Evolutionary conservation across 2,329 filamentous ascomycete genomes (phyloP).

Genomic region (Aureobasidium melanogenum): DNA sequence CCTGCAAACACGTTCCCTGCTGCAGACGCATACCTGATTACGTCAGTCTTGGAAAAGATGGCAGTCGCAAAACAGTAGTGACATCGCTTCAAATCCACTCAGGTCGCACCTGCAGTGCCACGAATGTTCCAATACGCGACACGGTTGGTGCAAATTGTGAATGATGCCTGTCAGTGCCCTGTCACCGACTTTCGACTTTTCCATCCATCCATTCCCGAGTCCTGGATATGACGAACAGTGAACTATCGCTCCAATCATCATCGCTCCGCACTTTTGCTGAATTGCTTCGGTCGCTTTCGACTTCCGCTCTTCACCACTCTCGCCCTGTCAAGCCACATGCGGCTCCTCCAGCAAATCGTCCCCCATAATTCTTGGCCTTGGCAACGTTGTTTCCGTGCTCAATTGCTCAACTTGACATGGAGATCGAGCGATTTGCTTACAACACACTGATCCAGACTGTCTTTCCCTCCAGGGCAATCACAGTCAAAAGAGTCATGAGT

Average conservation of each 20-base stretch:
- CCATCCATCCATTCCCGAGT: not conserved
- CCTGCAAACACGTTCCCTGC: not conserved
- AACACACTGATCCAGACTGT: not conserved
- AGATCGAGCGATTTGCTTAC: conserved; percentile 2
- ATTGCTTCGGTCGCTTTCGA: not conserved
- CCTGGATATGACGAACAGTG: not conserved
- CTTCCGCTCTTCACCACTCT: not conserved
- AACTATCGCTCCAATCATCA: not conserved
- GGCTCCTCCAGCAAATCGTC: not conserved
- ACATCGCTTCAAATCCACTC: not conserved
- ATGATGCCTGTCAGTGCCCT: too few species aligned
- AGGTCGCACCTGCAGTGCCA: not conserved
- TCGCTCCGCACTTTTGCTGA: not conserved
- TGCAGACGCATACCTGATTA: not conserved
- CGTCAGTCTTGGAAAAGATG: not conserved
- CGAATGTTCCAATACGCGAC: not conserved
- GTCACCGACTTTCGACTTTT: not conserved
- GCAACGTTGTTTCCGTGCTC: not conserved
- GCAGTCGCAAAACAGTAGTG: not conserved
- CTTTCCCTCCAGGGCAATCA: not conserved
- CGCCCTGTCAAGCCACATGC: not conserved
- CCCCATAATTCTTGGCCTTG: conserved; percentile 1
- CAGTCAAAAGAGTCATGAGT: conserved; percentile 1
- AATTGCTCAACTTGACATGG: not conserved
- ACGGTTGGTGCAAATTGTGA: not conserved